Evolutionary conservation across 495 filamentous ascomycete genomes (phyloP), one percentile per base, ranked within the genome.

Genomic region (Zalerion maritima): DNA sequence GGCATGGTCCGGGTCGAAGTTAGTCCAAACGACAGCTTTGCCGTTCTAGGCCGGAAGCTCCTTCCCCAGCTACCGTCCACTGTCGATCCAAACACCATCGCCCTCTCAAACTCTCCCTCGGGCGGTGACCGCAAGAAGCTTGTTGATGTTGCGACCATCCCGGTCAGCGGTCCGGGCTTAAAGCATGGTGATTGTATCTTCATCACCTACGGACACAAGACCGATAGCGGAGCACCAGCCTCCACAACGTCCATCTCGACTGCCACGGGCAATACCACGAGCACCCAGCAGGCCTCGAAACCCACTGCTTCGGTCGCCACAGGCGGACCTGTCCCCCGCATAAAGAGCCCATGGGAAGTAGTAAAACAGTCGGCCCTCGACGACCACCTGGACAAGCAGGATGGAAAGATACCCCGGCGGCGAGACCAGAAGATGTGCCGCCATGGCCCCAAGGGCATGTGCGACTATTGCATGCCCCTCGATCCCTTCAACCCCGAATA

Each of bases 401-500:
- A 94, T 70, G 91, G 89, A 29, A 99, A 94, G 62, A 96, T 96
- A 26, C 67, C 73, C 19, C 65, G 89, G 27, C 58, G 56, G 21
- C 62, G 64, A 21, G 91, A 94, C 43, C 49, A 52, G 22, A 86
- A 81, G 45, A 85, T 99, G 80, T 99, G 89, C 58, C 78, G 78
- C 41, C 89, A 99, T 52, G 86, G 87, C 5, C 73, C 76, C 13
- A 93, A 91, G 51, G 89, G 91, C 39, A 96, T 96, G 91, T 99
- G 89, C 51, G 89, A 99, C 54, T 94, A 94, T 54, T 99, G 89
- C 64, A 94, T 87, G 81, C 89, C 89, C 1, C 60, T 99, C 18
- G 91, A 99, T 47, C 91, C 89, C 8, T 99, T 92, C 54, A 78
- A 87, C 48, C 46, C 72, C 14, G 71, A 78, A 28, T 91, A 96